phyloP scores from a whole-genome alignment of 225 moss, liverwort and hornwort species.

The Polytrichum commune region DNA sequence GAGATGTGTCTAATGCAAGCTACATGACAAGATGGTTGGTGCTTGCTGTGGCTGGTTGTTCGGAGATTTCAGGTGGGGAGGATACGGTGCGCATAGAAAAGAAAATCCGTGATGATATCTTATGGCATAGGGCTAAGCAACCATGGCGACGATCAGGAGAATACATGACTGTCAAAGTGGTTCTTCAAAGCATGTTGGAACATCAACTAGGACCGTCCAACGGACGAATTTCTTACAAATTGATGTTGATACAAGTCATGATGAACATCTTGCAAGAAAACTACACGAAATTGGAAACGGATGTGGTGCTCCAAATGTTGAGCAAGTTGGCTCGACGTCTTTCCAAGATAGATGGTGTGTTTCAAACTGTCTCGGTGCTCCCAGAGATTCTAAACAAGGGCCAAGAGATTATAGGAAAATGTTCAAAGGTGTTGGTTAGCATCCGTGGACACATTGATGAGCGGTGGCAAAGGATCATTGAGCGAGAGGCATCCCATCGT shows the following conservation, averaged over 20 bases:
- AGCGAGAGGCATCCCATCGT: background rate
- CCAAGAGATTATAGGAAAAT: background rate
- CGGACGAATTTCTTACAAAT: conserved; percentile 18
- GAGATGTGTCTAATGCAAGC: conserved; percentile 21
- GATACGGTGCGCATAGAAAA: conserved; percentile 17
- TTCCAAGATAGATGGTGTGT: conserved; percentile 8
- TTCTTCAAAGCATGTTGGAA: conserved; percentile 23
- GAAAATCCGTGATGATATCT: conserved; percentile 30
- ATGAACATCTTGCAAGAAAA: background rate
- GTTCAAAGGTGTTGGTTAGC: background rate
- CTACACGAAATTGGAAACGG: conserved; percentile 7
- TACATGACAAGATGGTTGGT: conserved; percentile 31
- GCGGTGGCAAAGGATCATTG: conserved; percentile 12
- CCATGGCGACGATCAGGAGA: conserved; percentile 39
- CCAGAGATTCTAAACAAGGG: background rate
- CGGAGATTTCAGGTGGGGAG: conserved; percentile 14
- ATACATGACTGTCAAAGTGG: conserved; percentile 26
- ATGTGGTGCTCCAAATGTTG: conserved; percentile 22
- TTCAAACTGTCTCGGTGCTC: background rate
- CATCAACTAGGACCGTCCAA: background rate
- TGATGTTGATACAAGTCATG: conserved; percentile 19
- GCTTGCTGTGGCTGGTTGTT: conserved; percentile 12
- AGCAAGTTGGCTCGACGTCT: conserved; percentile 26
- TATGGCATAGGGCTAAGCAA: background rate
- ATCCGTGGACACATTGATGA: conserved; percentile 8